Conservation (phyloP, 2,329 filamentous ascomycete genomes). For the Colletotrichum lentis region DNA sequence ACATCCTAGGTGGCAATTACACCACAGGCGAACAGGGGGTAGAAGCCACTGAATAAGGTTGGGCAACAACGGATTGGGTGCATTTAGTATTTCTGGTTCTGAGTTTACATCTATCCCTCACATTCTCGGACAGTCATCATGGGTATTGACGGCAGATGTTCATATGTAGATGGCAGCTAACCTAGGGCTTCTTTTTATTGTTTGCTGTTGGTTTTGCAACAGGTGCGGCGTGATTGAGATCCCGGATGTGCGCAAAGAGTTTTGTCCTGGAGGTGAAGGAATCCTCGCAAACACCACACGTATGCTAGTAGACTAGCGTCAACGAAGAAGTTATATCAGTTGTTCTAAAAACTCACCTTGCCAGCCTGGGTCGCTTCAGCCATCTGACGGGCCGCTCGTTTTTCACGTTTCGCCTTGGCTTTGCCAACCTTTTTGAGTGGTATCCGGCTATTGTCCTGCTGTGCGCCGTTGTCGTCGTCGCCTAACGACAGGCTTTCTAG, state of each 20-base stretch:
- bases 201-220: conserved; percentile 35
- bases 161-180: conserved; percentile 1
- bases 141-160: background rate
- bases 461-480: background rate
- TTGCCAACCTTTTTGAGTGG: conserved; percentile 57
- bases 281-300: conserved; percentile 56
- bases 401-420: conserved; percentile 60
- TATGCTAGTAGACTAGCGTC: conserved; percentile 46
- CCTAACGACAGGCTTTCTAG: conserved; percentile 3
- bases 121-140: background rate
- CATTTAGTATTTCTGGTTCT: background rate
- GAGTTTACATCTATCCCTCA: background rate
- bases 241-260: conserved; percentile 77
- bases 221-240: conserved; percentile 68
- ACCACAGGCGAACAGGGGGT: conserved; percentile 2
- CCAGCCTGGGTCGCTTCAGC: conserved; percentile 47
- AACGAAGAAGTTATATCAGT: background rate
- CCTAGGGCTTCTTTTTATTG: conserved; percentile 50
- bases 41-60: background rate
- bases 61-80: background rate
- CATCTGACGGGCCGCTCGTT: conserved; percentile 54
- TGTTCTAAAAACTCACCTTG: conserved; percentile 46
- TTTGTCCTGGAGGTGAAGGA: conserved; percentile 70
- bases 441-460: background rate
- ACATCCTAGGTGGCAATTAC: background rate